phyloP scores from a whole-genome alignment of 805 yeast genomes.

The Kodamaea leandrae region DNA sequence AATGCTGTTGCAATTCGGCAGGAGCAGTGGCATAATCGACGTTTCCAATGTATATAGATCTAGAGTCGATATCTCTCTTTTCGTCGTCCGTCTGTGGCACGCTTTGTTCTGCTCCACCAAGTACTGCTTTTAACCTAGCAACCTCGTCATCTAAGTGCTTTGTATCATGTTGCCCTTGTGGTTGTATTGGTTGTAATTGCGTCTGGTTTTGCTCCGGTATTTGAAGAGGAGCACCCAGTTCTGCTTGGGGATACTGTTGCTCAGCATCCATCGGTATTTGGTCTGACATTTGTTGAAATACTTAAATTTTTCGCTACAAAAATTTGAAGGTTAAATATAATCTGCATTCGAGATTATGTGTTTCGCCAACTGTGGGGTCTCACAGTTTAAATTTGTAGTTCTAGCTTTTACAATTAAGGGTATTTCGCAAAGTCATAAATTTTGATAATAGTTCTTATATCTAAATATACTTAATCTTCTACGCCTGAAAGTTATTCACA shows the following conservation, averaged over 20 bases:
- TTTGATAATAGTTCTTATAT: no score
- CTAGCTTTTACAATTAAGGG: no score
- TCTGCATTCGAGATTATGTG: no score
- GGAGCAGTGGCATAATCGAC: conserved; percentile 81
- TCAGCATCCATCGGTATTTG: conserved; percentile 26
- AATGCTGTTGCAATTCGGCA: conserved; percentile 73
- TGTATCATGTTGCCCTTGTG: conserved; percentile 6
- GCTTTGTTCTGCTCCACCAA: conserved; percentile 9
- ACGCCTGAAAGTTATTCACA: not conserved
- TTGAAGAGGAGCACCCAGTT: conserved; percentile 1
- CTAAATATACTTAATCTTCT: no score
- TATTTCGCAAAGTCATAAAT: no score
- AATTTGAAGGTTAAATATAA: no score
- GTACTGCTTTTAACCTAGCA: conserved; percentile 14
- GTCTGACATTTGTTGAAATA: conserved; percentile 27
- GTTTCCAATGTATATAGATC: conserved; percentile 79
- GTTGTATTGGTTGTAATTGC: conserved; percentile 1
- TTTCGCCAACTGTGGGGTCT: no score
- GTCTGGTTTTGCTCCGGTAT: conserved; percentile 6
- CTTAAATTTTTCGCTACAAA: not conserved
- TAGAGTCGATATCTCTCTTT: conserved; percentile 67
- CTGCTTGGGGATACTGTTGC: conserved; percentile 9
- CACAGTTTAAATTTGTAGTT: no score
- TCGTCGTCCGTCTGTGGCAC: conserved; percentile 40
- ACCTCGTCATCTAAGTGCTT: conserved; percentile 13